phyloP scores from a whole-genome alignment of 805 yeast genomes.

The Teunomyces stri region DNA sequence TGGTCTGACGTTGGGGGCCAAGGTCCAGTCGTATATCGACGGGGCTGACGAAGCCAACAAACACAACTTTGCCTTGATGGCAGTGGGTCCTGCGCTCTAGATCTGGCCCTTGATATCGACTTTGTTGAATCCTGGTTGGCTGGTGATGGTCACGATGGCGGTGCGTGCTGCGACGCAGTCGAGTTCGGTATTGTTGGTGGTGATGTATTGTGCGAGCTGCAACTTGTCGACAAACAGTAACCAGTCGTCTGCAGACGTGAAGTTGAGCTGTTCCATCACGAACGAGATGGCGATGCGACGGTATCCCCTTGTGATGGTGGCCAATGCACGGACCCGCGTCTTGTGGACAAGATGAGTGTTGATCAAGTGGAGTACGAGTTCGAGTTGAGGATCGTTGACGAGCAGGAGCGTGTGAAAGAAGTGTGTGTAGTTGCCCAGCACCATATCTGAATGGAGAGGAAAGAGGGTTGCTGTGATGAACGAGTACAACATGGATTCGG shows the following conservation, averaged over 20 bases:
- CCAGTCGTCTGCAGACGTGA: slow-evolving; percentile 24
- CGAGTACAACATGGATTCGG: slow-evolving; percentile 14
- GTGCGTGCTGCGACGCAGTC: slow-evolving; percentile 36
- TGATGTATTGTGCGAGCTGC: slow-evolving; percentile 31
- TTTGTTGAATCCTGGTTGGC: slow-evolving; percentile 44
- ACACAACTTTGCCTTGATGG: slow-evolving; percentile 73
- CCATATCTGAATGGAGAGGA: slow-evolving; percentile 16
- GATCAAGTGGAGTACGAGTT: slow-evolving; percentile 22
- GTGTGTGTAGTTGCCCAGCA: slow-evolving; percentile 48
- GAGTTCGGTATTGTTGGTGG: slow-evolving; percentile 17
- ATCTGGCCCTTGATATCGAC: slow-evolving; percentile 92
- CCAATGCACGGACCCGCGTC: slow-evolving; percentile 56
- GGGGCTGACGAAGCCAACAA: slow-evolving; percentile 58
- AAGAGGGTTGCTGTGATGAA: slow-evolving; percentile 14
- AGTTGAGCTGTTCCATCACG: slow-evolving; percentile 37
- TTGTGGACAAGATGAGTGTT: slow-evolving; percentile 50
- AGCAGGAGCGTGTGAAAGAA: slow-evolving; percentile 39
- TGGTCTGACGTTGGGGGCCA: slow-evolving; percentile 44
- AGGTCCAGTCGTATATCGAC: slow-evolving; percentile 67
- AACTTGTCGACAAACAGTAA: slow-evolving; percentile 40
- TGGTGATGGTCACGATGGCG: slow-evolving; percentile 33
- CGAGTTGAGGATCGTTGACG: slow-evolving; percentile 8
- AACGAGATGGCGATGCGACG: slow-evolving; percentile 42
- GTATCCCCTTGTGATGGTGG: slow-evolving; percentile 56
- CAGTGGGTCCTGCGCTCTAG: slow-evolving; percentile 60